phyloP scores from a whole-genome alignment of 768 basidiomycete species.

The Kockovaella imperatae region DNA sequence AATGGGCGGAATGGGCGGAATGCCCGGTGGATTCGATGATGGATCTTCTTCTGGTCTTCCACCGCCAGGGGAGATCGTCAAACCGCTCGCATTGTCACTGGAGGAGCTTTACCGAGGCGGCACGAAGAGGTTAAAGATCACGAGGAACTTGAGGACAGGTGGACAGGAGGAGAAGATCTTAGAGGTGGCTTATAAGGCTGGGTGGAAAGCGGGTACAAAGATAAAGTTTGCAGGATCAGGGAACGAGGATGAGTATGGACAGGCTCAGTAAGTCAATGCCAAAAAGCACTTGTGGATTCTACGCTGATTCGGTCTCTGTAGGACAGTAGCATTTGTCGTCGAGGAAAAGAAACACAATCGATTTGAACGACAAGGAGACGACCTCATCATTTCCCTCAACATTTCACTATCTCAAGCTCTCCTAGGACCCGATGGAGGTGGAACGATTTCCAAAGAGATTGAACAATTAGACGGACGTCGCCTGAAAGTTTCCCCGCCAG shows the following conservation, averaged over 20 bases:
- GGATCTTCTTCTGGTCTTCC: conserved; percentile 44
- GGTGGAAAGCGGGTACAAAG: conserved; percentile 97
- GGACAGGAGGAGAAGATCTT: conserved; percentile 82
- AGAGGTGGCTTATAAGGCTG: conserved; percentile 70
- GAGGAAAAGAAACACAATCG: conserved; percentile 81
- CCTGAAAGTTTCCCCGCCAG: conserved; percentile 60
- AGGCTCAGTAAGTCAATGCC: conserved; percentile 35
- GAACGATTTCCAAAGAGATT: conserved; percentile 54
- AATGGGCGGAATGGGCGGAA: conserved; percentile 43
- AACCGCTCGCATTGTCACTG: conserved; percentile 74
- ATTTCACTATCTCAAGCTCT: conserved; percentile 80
- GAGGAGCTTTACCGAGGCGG: conserved; percentile 79
- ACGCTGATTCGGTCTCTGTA: conserved; percentile 45
- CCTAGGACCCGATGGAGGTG: conserved; percentile 51
- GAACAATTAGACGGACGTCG: conserved; percentile 72
- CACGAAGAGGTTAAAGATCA: conserved; percentile 80
- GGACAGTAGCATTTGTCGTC: conserved; percentile 85
- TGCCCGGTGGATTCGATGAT: conserved; percentile 38
- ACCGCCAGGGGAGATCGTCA: conserved; percentile 55
- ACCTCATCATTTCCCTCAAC: conserved; percentile 56
- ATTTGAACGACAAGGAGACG: conserved; percentile 74
- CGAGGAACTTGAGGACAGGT: conserved; percentile 64
- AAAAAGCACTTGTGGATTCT: conserved; percentile 54
- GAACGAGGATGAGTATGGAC: conserved; percentile 43
- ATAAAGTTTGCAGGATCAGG: conserved; percentile 82